A percentile compares a stretch with the other conserved stretches of the same genome.
These are phyloP conservation scores for Plectranthus barbatus DNA, from an alignment of 257 asterid species.

Conservation along the genomic window DNA sequence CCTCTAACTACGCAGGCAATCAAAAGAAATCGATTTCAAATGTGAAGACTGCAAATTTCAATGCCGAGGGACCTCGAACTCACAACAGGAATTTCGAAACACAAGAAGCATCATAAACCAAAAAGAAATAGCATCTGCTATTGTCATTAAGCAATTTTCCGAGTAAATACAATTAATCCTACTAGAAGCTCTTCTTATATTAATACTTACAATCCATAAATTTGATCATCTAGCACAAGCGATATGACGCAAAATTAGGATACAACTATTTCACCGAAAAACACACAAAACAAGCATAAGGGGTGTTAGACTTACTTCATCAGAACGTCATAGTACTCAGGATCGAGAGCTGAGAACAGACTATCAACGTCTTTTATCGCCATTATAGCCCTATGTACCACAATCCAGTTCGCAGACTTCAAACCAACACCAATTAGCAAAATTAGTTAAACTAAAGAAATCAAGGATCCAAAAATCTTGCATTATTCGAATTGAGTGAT, in stretches of 20 bases:
- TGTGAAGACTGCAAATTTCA: neutral
- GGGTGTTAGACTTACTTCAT: conserved; percentile 62
- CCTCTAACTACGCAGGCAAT: neutral
- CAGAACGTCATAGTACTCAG: conserved; percentile 87
- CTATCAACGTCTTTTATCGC: conserved; percentile 91
- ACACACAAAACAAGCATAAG: neutral
- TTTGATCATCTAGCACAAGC: neutral
- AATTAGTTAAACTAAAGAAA: neutral
- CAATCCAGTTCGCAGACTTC: conserved; percentile 97
- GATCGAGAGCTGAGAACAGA: conserved; percentile 83
- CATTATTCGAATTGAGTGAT: neutral
- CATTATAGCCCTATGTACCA: conserved; percentile 96
- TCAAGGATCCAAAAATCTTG: neutral
- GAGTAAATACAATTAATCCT: neutral
- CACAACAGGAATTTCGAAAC: neutral
- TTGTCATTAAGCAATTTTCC: neutral
- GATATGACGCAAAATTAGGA: conserved; percentile 7
- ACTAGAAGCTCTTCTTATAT: neutral
- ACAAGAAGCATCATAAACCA: neutral
- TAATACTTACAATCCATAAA: neutral
- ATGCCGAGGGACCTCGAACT: neutral
- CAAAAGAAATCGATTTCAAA: neutral
- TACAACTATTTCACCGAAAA: neutral
- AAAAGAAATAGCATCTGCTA: neutral
- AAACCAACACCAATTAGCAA: conserved; percentile 3